A percentile compares a stretch with the other conserved stretches of the same genome.
Conservation (phyloP, 805 yeast species). For the Pichia gijzeniarum region DNA sequence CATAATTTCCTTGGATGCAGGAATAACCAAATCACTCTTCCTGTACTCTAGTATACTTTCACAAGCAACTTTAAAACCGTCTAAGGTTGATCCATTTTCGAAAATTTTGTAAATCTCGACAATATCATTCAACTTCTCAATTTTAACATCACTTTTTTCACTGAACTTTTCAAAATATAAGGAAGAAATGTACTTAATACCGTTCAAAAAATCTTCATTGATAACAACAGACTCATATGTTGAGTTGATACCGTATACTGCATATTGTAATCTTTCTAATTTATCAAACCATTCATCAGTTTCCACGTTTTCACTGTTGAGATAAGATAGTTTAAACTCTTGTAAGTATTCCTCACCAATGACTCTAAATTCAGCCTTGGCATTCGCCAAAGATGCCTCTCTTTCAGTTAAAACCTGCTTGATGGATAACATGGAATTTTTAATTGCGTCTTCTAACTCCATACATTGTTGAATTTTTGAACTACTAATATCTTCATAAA, state of each 20-base stretch:
- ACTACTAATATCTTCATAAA: constrained; percentile 38
- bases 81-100: constrained; percentile 32
- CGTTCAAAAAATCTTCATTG: constrained; percentile 55
- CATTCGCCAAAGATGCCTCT: constrained; percentile 60
- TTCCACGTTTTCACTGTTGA: constrained; percentile 50
- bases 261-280: constrained; percentile 71
- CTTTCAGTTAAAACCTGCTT: constrained; percentile 86
- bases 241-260: constrained; percentile 79
- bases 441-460: constrained; percentile 35
- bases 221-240: constrained; percentile 53
- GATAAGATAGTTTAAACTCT: constrained; percentile 53
- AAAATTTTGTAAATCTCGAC: constrained; percentile 32
- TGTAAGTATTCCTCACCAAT: constrained; percentile 43
- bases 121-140: constrained; percentile 36
- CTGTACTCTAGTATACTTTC: constrained; percentile 32
- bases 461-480: constrained; percentile 19
- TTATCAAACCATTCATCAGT: constrained; percentile 55
- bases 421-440: constrained; percentile 68
- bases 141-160: constrained; percentile 33
- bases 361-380: constrained; percentile 39
- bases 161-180: constrained; percentile 53
- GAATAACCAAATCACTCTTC: constrained; percentile 26
- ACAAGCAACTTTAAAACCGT: constrained; percentile 31
- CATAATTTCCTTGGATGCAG: constrained; percentile 30
- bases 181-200: constrained; percentile 62